Conservation (phyloP, 495 filamentous ascomycete species). For the Hypomontagnella submonticulosa region DNA sequence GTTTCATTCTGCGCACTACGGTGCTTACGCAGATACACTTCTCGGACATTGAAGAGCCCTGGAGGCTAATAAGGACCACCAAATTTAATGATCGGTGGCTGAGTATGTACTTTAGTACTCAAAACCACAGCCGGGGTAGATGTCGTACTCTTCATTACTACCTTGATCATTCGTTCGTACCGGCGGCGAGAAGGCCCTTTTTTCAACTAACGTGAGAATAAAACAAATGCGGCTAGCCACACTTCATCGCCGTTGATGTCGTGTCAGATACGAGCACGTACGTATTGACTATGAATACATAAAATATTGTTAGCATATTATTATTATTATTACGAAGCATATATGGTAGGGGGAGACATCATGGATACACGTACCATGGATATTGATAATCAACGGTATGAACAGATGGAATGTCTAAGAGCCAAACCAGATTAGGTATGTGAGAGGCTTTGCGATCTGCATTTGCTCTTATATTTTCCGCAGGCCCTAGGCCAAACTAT, state of each 20-base stretch:
- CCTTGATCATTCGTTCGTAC: constrained; percentile 14
- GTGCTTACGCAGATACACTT: constrained; percentile 27
- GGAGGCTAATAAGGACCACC: constrained; percentile 40
- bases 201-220: constrained; percentile 13
- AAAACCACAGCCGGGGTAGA: constrained; percentile 3
- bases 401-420: constrained; percentile 14
- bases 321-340: no score
- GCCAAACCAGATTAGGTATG: constrained; percentile 17
- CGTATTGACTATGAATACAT: neutral
- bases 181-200: constrained; percentile 27
- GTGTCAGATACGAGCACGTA: constrained; percentile 19
- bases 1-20: constrained; percentile 43
- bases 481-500: constrained; percentile 9
- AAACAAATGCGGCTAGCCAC: constrained; percentile 37
- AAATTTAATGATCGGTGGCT: constrained; percentile 42
- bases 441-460: constrained; percentile 31
- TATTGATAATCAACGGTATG: constrained; percentile 1
- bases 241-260: constrained; percentile 7
- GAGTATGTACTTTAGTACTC: constrained; percentile 21
- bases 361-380: neutral
- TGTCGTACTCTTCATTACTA: constrained; percentile 31
- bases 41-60: constrained; percentile 31
- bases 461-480: constrained; percentile 30
- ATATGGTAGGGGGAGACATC: no score
- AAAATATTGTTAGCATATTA: no score